Percentiles rank a stretch among this genome's conserved stretches.
Conservation (phyloP, 768 basidiomycete genomes). For the Hericium erinaceus region DNA sequence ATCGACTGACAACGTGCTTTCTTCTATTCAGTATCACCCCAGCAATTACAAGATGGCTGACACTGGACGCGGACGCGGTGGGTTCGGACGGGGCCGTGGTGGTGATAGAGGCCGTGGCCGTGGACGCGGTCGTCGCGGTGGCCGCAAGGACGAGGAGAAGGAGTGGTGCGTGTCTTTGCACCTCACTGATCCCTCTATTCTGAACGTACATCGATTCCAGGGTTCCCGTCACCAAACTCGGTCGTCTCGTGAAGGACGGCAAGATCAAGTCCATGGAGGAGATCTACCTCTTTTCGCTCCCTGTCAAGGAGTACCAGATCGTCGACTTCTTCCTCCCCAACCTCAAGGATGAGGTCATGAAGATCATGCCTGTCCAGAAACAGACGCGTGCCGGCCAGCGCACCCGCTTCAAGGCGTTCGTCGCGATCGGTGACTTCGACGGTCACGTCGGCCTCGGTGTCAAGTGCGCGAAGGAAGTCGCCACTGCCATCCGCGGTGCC, state of each 20-base stretch:
- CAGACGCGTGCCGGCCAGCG: slow-evolving; percentile 99
- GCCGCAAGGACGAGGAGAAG: slow-evolving; percentile 99
- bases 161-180: slow-evolving; percentile 65
- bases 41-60: slow-evolving; percentile 60
- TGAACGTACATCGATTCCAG: slow-evolving; percentile 26
- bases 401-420: slow-evolving; percentile 99
- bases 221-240: slow-evolving; percentile 98
- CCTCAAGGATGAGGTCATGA: slow-evolving; percentile 99
- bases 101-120: slow-evolving; percentile 51
- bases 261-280: slow-evolving; percentile 99
- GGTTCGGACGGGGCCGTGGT: slow-evolving; percentile 79
- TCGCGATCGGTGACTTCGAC: slow-evolving; percentile 97
- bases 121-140: slow-evolving; percentile 84
- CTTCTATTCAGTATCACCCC: slow-evolving; percentile 16
- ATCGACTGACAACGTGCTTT: not conserved
- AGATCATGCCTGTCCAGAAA: slow-evolving; percentile 99
- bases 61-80: slow-evolving; percentile 84
- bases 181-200: not conserved
- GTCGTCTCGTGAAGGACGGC: slow-evolving; percentile 97
- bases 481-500: slow-evolving; percentile 97
- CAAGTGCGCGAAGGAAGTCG: slow-evolving; percentile 99
- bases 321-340: slow-evolving; percentile 99
- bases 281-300: slow-evolving; percentile 99
- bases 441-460: slow-evolving; percentile 99
- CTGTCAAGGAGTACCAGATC: slow-evolving; percentile 99